phyloP scores from a whole-genome alignment of 352 stramenopile species.

The Phytophthora aleatoria region DNA sequence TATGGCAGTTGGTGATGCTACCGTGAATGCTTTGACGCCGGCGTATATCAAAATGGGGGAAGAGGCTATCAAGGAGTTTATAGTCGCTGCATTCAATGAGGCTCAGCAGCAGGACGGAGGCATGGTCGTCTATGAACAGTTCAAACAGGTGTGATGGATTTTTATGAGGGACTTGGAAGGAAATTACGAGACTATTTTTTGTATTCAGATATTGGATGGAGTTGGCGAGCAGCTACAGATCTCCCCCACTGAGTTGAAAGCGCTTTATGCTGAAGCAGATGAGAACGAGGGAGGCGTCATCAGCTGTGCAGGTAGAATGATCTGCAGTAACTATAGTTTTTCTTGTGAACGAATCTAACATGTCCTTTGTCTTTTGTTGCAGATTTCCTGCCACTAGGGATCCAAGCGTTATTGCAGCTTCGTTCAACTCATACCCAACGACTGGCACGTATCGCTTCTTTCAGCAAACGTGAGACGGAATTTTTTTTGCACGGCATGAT shows the following conservation, averaged over 20 bases:
- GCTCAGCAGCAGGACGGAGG: constrained; percentile 44
- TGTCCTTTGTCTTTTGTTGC: constrained; percentile 1
- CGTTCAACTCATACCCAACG: constrained; percentile 51
- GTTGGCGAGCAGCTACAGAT: constrained; percentile 63
- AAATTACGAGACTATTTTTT: not conserved
- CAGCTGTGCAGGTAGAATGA: constrained; percentile 39
- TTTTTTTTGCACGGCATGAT: constrained; percentile 79
- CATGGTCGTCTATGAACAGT: constrained; percentile 44
- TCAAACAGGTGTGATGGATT: constrained; percentile 42
- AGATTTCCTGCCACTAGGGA: constrained; percentile 59
- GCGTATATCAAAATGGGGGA: constrained; percentile 69
- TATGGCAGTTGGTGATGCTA: constrained; percentile 13
- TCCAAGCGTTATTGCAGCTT: constrained; percentile 55
- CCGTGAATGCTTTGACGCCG: constrained; percentile 32
- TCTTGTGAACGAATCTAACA: not conserved
- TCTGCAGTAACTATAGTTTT: not conserved
- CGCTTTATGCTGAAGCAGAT: constrained; percentile 66
- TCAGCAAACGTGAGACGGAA: constrained; percentile 50
- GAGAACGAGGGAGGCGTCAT: constrained; percentile 65
- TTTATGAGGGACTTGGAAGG: too few species aligned
- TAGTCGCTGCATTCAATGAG: constrained; percentile 53
- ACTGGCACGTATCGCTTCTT: constrained; percentile 44
- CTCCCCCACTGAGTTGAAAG: constrained; percentile 56
- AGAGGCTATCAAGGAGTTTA: constrained; percentile 56
- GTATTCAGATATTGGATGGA: constrained; percentile 36